Evolutionary conservation across 2,329 filamentous ascomycete genomes (phyloP), one percentile per base, ranked within the genome.

Genomic region (Colletotrichum plurivorum): DNA sequence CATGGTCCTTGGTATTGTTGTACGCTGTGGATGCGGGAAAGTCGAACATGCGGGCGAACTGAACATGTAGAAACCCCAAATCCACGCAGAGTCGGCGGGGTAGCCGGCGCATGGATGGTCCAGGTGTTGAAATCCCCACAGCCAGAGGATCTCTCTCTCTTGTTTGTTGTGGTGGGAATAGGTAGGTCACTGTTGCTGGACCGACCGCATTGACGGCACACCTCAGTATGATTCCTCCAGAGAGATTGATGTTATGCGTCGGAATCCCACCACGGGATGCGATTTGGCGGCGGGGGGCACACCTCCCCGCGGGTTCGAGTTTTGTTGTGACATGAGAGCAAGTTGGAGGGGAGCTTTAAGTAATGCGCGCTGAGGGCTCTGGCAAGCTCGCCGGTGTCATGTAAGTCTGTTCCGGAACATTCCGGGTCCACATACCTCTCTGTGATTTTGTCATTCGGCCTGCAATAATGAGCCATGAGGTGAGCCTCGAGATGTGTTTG

Each of bases 391-490:
- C 15, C 7, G 15, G 31, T 51, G 22, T 58, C 22, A 49, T 10
- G n/a, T 12, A 20, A 13, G 12, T 20, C 8, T 45, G 22, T 54
- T 48, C 59, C 59, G 59, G 49, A 46, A 54, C 22, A 54, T 54
- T 45, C 59, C 49, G 59, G 59, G 49, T 62, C 59, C 49, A 62
- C 49, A 39, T 54, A n/a, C 59, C 49, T n/a, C 18, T 7, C 5
- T 16, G 13, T 46, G 15, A 0, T 7, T 15, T n/a, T 18, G 22
- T 49, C 25, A 16, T 10, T 7, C 16, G 5, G 45, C 8, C 7
- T 18, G 16, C 16, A 5, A 2, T 3, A 9, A 8, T 16, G 45
- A 10, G 16, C 3, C 45, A 18, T 1, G 31, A 36, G 31, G 5
- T 22, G 20, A 36, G 8, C 31, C 6, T 36, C 9, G 31, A 36